phyloP scores from a whole-genome alignment of 768 basidiomycete genomes.

The Tricholoma bakamatsutake region DNA sequence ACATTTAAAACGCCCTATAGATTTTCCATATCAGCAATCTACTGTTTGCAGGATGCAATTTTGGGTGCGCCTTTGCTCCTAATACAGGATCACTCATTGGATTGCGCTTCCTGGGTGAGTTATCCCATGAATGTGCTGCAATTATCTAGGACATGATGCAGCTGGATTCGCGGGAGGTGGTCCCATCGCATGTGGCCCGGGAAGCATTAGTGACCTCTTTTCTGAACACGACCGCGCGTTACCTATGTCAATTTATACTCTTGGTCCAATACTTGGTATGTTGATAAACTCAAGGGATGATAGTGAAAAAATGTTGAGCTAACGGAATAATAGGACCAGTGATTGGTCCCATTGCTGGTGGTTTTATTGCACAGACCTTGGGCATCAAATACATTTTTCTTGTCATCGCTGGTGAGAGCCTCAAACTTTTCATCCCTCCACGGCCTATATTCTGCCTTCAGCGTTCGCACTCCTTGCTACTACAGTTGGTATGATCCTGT shows the following conservation, averaged over 20 bases:
- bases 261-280: conserved; percentile 58
- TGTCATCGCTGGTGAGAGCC: background rate
- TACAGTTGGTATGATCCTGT: conserved; percentile 48
- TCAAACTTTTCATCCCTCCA: background rate
- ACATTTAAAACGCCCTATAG: conserved; percentile 21
- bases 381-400: background rate
- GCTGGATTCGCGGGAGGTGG: conserved; percentile 62
- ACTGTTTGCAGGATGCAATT: conserved; percentile 52
- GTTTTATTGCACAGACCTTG: background rate
- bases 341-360: conserved; percentile 39
- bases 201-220: conserved; percentile 60
- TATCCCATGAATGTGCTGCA: background rate
- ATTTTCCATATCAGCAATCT: conserved; percentile 62
- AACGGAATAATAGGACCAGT: conserved; percentile 32
- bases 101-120: conserved; percentile 64
- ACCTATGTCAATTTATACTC: conserved; percentile 63
- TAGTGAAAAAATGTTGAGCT: conserved; percentile 8
- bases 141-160: conserved; percentile 16
- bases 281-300: background rate
- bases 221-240: conserved; percentile 44
- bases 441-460: conserved; percentile 6
- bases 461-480: conserved; percentile 35
- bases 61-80: conserved; percentile 68
- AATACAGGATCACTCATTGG: conserved; percentile 46
- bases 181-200: conserved; percentile 60